phyloP scores from a whole-genome alignment of 148 eudicot genomes.

The Chenopodium suecicum region DNA sequence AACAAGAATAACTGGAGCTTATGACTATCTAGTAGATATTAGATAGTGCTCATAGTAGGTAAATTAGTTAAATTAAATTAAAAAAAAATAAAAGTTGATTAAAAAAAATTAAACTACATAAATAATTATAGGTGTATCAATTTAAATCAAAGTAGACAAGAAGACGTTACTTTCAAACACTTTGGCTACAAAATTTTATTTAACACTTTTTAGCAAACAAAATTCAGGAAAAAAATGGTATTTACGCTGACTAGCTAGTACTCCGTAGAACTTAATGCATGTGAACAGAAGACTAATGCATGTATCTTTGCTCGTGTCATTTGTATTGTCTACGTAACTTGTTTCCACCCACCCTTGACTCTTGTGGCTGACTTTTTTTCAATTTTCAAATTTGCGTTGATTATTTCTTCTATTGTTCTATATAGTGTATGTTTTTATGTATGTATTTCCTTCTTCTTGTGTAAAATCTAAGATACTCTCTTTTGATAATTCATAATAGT shows the following conservation, averaged over 20 bases:
- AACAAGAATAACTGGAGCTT: not conserved
- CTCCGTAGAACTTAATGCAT: not conserved
- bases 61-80: not conserved
- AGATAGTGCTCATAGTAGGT: not conserved
- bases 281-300: not conserved
- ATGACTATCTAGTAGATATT: not conserved
- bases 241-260: conserved; percentile 2
- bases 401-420: not conserved
- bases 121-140: not conserved
- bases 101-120: not conserved
- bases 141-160: conserved; percentile 5
- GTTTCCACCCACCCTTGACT: conserved; percentile 16
- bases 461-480: not conserved
- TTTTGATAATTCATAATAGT: not conserved
- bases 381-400: not conserved
- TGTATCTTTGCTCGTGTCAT: conserved; percentile 7
- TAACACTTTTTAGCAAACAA: too few species aligned
- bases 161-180: not conserved
- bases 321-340: not conserved
- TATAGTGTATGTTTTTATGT: too few species aligned
- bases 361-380: conserved; percentile 1
- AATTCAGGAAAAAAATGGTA: not conserved
- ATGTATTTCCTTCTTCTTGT: not conserved
- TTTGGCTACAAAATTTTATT: too few species aligned
- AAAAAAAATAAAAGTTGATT: not conserved